phyloP scores from a whole-genome alignment of 305 asterid genomes.

The Fraxinus velutina region DNA sequence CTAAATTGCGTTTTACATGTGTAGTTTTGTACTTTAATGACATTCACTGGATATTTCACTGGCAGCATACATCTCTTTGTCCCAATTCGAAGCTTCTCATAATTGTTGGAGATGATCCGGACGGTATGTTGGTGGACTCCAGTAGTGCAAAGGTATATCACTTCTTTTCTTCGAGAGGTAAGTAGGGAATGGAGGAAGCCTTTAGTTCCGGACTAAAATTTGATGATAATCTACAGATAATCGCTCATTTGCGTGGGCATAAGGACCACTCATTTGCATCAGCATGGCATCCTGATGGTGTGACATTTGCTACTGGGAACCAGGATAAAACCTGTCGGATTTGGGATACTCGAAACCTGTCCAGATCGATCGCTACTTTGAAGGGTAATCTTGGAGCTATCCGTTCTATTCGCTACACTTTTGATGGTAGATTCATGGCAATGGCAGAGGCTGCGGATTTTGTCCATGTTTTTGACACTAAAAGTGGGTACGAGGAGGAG shows the following conservation, averaged over 20 bases:
- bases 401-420: constrained; percentile 58
- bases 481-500: constrained; percentile 53
- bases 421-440: constrained; percentile 71
- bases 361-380: constrained; percentile 45
- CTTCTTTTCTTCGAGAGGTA: constrained; percentile 7
- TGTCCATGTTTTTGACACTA: constrained; percentile 60
- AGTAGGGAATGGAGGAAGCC: not conserved
- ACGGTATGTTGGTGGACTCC: constrained; percentile 63
- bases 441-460: constrained; percentile 81
- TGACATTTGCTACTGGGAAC: constrained; percentile 74
- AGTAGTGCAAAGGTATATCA: constrained; percentile 58
- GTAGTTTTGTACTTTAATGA: not conserved
- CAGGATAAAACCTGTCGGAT: constrained; percentile 67
- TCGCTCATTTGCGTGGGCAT: constrained; percentile 51
- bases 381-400: constrained; percentile 70
- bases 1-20: not conserved
- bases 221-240: constrained; percentile 32
- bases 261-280: constrained; percentile 71
- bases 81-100: constrained; percentile 71
- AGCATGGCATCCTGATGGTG: constrained; percentile 71
- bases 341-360: constrained; percentile 60
- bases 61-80: constrained; percentile 82
- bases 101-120: constrained; percentile 77
- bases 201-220: not conserved
- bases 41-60: constrained; percentile 10